Evolutionary conservation across 2,329 filamentous ascomycete genomes (phyloP), one percentile per base, ranked within the genome.

Genomic region (Pseudocercospora musae): DNA sequence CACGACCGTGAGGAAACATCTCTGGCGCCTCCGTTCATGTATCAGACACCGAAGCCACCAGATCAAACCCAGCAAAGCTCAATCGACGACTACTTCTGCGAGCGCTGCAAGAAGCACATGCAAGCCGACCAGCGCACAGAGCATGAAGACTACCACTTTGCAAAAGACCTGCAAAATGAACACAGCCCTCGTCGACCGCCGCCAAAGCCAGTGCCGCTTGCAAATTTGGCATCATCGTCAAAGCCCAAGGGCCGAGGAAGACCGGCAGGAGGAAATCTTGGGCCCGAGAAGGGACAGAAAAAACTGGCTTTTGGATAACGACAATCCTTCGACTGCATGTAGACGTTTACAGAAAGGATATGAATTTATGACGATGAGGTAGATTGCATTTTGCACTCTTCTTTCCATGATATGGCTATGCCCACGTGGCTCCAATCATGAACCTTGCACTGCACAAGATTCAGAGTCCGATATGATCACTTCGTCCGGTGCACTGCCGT

Each of bases 141-240:
- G 77, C 95, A 99, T 75, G 82, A 89, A 58, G 95, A 99, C 75
- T 98, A 93, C 89, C 95, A 99, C 78, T 89, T 96, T 77, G 95
- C 95, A 50, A 91, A 90, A 77, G 90, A 94, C 69, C 82, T 99
- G 29, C 88, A 93, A 67, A 84, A 87, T 61, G 82, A 89, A 68
- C 82, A 67, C 9, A 71, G 57, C 37, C 64, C 71, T 7, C 55
- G 62, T 7, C 63, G 64, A 40, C 68, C 68, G 48, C 64, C 66
- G 18, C 64, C 68, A 8, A 68, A 67, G 46, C 67, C 70, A 1
- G 59, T 62, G n/a, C 65, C 68, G 23, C 60, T 66, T 2, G 40
- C 58, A 33, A 42, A 52, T 15, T 48, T 55, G 18, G 50, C 58
- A 44, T 50, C 57, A 1, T 63, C 67, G 57, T 54, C 52, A 13